Evolutionary conservation across 2,329 filamentous ascomycete species (phyloP), one percentile per base, ranked within the genome.

Genomic region (Fusarium sulawesiense): DNA sequence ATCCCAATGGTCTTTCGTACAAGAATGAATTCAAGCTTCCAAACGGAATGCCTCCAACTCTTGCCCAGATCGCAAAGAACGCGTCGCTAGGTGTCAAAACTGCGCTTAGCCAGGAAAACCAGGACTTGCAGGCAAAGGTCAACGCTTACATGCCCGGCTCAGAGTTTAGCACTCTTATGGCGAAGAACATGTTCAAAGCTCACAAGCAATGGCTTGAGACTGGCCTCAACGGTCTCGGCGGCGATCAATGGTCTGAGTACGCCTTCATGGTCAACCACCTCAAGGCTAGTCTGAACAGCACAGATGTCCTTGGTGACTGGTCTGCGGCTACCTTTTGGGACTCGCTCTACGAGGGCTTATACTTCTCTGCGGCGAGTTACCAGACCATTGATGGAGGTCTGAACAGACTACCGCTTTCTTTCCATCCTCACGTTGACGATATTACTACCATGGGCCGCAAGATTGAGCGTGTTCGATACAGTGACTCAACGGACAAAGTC

Each of bases 151-250:
- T 64, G 61, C 61, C 61, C 3, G 51, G 45, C 0, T 64, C 61
- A 0, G 34, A 58, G 0, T 64, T 64, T 3, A 64, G 60, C 13
- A 64, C 60, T 4, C 60, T 64, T 0, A 64, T 64, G 61, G 60
- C 61, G 2, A 64, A 46, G 2, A 64, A 64, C 23, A 64, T 64
- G 61, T 64, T 41, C 32, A 64, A 59, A 0, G 61, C 61, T 2
- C 61, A 64, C 23, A 64, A 64, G 4, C 60, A 64, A 10, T 64
- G 60, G 60, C 60, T 64, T 0, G 60, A 64, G 10, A 64, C 60
- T 2, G 61, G 61, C 0, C 29, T 64, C 0, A 64, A 64, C 0
- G 61, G 61, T 0, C 60, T 64, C 0, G 61, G 61, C 0, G 61
- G 61, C 3, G 61, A 64, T 6, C 61, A 64, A 3, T 64, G 60